Conservation (phyloP, 2,329 filamentous ascomycete genomes). For the Talaromyces sp. region DNA sequence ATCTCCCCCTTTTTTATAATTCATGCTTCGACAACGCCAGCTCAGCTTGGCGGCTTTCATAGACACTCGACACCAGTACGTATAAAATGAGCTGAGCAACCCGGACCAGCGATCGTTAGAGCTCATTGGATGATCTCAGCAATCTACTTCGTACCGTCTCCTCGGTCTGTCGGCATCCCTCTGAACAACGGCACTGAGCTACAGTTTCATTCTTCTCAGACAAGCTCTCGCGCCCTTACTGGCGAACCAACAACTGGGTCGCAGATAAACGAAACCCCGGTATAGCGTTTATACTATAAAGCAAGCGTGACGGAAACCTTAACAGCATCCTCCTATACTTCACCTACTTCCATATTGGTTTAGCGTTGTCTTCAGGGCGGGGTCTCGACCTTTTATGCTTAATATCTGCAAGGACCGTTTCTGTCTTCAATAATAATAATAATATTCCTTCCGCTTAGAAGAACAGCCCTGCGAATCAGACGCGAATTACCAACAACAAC, state of each 20-base stretch:
- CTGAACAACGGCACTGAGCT: background rate
- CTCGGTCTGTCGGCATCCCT: conserved; percentile 8
- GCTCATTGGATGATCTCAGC: background rate
- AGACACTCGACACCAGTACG: background rate
- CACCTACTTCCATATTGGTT: conserved; percentile 13
- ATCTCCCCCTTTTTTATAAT: conserved; percentile 7
- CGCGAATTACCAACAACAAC: conserved; percentile 1
- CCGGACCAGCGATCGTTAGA: background rate
- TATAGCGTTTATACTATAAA: background rate
- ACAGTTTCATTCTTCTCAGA: conserved; percentile 5
- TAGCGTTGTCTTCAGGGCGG: conserved; percentile 21
- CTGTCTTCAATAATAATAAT: conserved; percentile 15
- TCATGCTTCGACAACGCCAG: background rate
- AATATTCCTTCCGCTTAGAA: conserved; percentile 17
- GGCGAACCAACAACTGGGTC: background rate
- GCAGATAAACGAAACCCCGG: background rate
- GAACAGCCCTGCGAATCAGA: conserved; percentile 15
- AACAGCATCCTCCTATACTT: conserved; percentile 13
- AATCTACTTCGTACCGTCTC: background rate
- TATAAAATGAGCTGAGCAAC: conserved; percentile 10
- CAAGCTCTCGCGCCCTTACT: background rate
- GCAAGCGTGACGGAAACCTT: conserved; percentile 12
- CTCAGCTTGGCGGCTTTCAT: background rate
- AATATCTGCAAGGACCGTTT: conserved; percentile 21
- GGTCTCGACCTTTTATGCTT: conserved; percentile 21